These are phyloP conservation scores for Ceratocystis albifundus DNA, from an alignment of 2,329 filamentous ascomycete genomes.

Conservation along the genomic window DNA sequence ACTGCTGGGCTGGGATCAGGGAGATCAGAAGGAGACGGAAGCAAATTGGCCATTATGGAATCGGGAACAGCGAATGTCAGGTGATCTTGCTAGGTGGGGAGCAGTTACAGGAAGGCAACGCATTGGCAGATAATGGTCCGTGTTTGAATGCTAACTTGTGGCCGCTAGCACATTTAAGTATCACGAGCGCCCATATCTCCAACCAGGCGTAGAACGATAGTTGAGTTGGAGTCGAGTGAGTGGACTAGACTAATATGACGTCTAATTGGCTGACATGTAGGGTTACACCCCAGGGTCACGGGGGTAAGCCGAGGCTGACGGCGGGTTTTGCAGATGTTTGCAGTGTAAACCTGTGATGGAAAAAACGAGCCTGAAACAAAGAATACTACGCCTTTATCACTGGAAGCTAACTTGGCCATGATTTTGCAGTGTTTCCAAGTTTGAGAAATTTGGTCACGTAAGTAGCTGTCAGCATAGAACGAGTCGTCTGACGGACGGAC, in stretches of 20 bases:
- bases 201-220: not conserved
- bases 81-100: not conserved
- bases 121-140: not conserved
- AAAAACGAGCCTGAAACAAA: too few relatives aligned
- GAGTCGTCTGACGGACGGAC: too few relatives aligned
- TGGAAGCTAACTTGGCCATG: too few relatives aligned
- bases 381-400: too few relatives aligned
- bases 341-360: too few relatives aligned
- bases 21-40: too few relatives aligned
- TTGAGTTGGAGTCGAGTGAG: not conserved
- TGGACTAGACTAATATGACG: not conserved
- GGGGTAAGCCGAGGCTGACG: not conserved
- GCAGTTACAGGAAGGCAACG: not conserved
- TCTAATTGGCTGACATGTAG: not conserved
- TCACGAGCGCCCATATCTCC: not conserved
- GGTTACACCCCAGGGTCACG: not conserved
- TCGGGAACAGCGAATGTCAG: not conserved
- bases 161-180: too few relatives aligned
- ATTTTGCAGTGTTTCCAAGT: too few relatives aligned
- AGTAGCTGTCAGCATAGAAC: too few relatives aligned
- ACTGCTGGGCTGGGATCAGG: slow-evolving; percentile 11
- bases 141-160: not conserved
- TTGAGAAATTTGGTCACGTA: too few relatives aligned
- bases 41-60: not conserved
- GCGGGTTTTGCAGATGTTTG: not conserved